A percentile compares a stretch with the other conserved stretches of the same genome.
Evolutionary conservation across 1,139 yeast genomes (phyloP).

Genomic region (Saccharomycopsis crataegensis): DNA sequence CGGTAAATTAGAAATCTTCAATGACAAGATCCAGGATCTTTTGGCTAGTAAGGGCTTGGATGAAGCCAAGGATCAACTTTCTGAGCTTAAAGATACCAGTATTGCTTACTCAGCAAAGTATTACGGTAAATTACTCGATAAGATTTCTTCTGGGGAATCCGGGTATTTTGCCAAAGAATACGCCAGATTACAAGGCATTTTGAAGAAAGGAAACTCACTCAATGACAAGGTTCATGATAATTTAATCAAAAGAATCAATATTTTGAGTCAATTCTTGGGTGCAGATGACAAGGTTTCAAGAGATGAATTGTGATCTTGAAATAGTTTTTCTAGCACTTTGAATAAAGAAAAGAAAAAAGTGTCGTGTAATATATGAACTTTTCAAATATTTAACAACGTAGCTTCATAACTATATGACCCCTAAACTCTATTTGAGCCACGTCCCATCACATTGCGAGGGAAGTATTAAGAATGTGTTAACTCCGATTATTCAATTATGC

Average conservation of each 20-base stretch:
- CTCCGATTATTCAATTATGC: no score
- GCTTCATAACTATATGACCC: no score
- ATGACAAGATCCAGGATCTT: conserved; percentile 15
- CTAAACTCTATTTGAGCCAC: no score
- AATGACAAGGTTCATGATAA: conserved; percentile 35
- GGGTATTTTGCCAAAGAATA: conserved; percentile 45
- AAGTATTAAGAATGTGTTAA: no score
- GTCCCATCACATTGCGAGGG: no score
- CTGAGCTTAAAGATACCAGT: conserved; percentile 26
- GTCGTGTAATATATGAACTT: not conserved
- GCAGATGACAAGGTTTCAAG: conserved; percentile 3
- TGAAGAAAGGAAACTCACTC: conserved; percentile 34
- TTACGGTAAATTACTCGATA: conserved; percentile 45
- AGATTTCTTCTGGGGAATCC: conserved; percentile 41
- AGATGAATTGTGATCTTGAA: conserved; percentile 17
- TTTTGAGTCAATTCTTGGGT: conserved; percentile 29
- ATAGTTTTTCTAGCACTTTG: not conserved
- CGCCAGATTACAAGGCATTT: conserved; percentile 41
- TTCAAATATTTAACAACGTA: no score
- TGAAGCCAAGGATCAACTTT: conserved; percentile 26
- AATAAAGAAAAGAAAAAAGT: not conserved
- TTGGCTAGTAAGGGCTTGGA: conserved; percentile 23
- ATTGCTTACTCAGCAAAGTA: conserved; percentile 29
- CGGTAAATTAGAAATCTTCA: conserved; percentile 38
- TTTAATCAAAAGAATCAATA: conserved; percentile 41